A percentile compares a stretch with the other conserved stretches of the same genome.
These are phyloP conservation scores for Fusarium protoensiforme DNA, from an alignment of 2,329 filamentous ascomycete species.

Conservation along the genomic window DNA sequence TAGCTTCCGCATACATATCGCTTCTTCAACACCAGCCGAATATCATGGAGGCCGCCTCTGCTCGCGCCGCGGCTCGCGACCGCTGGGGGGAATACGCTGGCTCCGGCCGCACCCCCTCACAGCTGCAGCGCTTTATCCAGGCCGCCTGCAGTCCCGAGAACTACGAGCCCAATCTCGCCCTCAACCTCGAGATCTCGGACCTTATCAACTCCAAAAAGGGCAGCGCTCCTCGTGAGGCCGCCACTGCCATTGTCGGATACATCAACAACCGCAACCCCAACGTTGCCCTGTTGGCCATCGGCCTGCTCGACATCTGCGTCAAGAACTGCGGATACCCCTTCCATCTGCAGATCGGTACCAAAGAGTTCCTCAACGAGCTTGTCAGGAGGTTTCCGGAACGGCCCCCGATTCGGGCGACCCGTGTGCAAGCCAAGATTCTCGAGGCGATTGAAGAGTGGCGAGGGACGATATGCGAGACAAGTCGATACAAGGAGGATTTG, in stretches of 20 bases:
- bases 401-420: slow-evolving; percentile 84
- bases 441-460: slow-evolving; percentile 99
- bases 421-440: slow-evolving; percentile 91
- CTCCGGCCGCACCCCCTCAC: slow-evolving; percentile 78
- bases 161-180: slow-evolving; percentile 95
- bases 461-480: slow-evolving; percentile 97
- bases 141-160: slow-evolving; percentile 97
- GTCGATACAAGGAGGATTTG: slow-evolving; percentile 95
- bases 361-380: slow-evolving; percentile 98
- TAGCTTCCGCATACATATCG: background rate
- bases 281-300: slow-evolving; percentile 88
- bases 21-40: background rate
- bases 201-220: slow-evolving; percentile 98
- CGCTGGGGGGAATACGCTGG: slow-evolving; percentile 83
- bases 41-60: slow-evolving; percentile 91
- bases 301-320: slow-evolving; percentile 96
- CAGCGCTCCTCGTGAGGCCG: slow-evolving; percentile 92
- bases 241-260: slow-evolving; percentile 90
- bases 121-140: slow-evolving; percentile 94
- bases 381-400: slow-evolving; percentile 95
- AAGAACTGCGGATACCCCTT: slow-evolving; percentile 99
- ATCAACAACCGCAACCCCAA: slow-evolving; percentile 98
- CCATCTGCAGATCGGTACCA: slow-evolving; percentile 97
- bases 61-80: slow-evolving; percentile 93
- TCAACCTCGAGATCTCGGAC: slow-evolving; percentile 96